Percentiles rank a stretch among this genome's conserved stretches.
These are phyloP conservation scores for Serendipita indica DNA, from an alignment of 768 basidiomycete species.

Conservation along the genomic window DNA sequence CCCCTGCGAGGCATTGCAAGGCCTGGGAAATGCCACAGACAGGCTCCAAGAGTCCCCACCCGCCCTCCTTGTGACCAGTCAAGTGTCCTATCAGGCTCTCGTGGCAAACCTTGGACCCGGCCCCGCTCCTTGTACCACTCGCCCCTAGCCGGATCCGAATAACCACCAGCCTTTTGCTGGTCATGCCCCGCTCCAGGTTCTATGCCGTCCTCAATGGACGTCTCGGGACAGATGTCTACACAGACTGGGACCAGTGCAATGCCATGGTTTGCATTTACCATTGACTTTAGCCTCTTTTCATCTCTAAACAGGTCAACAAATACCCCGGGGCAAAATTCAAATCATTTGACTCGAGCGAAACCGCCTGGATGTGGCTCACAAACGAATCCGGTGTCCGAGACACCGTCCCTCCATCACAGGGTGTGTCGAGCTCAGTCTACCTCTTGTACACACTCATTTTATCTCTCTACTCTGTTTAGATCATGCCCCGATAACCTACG, in stretches of 20 bases:
- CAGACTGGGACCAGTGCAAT: background rate
- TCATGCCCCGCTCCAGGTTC: background rate
- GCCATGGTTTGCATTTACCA: background rate
- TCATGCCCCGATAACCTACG: background rate
- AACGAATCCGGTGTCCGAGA: background rate
- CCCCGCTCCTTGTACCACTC: too few relatives aligned
- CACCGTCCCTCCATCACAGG: background rate
- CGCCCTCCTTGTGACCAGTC: too few relatives aligned
- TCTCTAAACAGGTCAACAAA: background rate
- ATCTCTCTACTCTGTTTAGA: too few relatives aligned
- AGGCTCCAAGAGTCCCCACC: too few relatives aligned
- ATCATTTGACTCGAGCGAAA: background rate
- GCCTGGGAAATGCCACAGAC: too few relatives aligned
- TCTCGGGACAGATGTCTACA: background rate
- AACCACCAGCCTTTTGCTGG: too few relatives aligned
- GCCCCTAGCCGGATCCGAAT: too few relatives aligned
- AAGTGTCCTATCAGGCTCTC: too few relatives aligned
- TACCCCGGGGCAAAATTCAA: background rate
- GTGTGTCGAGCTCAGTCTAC: background rate
- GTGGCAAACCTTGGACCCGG: too few relatives aligned
- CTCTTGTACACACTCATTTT: too few relatives aligned
- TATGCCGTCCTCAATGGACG: background rate
- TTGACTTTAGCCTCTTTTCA: background rate
- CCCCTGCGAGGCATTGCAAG: too few relatives aligned
- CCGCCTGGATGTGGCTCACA: conserved; percentile 1